Percentiles rank a stretch among this genome's conserved stretches.
Conservation (phyloP, 257 asterid genomes). For the Solanum corneliomulleri region DNA sequence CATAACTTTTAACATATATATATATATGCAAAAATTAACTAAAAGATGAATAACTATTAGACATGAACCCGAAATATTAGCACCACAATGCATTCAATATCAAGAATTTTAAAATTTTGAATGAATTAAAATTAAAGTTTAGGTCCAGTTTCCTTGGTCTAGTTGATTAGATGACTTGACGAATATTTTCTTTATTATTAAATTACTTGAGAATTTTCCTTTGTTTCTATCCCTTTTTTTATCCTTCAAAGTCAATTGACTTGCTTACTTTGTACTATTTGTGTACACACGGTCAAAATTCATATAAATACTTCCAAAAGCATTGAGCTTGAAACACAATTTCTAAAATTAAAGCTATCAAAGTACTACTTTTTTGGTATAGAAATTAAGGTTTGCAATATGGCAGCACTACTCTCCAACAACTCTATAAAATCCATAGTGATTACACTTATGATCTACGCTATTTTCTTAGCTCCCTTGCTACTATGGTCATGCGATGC, state of each 20-base stretch:
- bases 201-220: background rate
- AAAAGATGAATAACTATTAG: background rate
- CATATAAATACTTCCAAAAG: background rate
- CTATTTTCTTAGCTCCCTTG: background rate
- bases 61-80: background rate
- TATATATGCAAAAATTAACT: background rate
- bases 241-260: background rate
- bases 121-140: no score
- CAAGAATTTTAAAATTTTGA: background rate
- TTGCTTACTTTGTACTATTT: background rate
- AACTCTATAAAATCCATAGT: background rate
- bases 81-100: background rate
- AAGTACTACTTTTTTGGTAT: background rate
- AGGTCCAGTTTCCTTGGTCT: background rate
- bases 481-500: background rate
- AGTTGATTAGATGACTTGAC: background rate
- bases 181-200: no score
- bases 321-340: background rate
- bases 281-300: background rate
- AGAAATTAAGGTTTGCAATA: background rate
- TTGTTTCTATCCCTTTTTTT: background rate
- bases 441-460: background rate
- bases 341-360: background rate
- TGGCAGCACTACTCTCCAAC: background rate
- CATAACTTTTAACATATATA: background rate